phyloP scores from a whole-genome alignment of 2,329 filamentous ascomycete genomes.

The Penicillium sp. region DNA sequence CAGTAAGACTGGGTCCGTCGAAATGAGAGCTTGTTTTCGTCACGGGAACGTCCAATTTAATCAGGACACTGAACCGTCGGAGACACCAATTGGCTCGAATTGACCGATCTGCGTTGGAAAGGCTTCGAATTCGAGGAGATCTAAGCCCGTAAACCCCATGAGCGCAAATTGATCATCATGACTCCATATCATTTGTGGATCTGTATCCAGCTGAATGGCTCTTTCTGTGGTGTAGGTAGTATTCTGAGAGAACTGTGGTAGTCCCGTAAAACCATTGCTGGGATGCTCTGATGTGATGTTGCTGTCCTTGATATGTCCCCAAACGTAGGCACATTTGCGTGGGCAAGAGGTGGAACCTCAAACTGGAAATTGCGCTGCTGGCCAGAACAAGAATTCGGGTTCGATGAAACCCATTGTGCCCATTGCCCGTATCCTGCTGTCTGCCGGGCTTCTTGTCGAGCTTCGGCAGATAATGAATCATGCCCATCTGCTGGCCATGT shows the following conservation, averaged over 20 bases:
- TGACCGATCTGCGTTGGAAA: not conserved
- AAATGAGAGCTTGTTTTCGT: not conserved
- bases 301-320: too few species aligned
- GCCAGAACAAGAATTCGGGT: not conserved
- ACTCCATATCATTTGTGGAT: slow-evolving; percentile 7
- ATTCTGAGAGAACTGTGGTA: too few species aligned
- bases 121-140: slow-evolving; percentile 25
- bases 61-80: too few species aligned
- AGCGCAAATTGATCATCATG: slow-evolving; percentile 32
- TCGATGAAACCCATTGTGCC: not conserved
- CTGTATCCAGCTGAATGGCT: slow-evolving; percentile 16
- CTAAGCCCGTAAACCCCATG: slow-evolving; percentile 35
- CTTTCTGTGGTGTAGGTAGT: slow-evolving; percentile 1
- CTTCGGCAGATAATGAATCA: slow-evolving; percentile 13
- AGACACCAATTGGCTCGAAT: too few species aligned
- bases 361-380: not conserved
- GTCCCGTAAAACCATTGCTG: not conserved
- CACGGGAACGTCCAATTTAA: too few species aligned
- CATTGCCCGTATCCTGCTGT: not conserved
- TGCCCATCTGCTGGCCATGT: slow-evolving; percentile 14
- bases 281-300: not conserved
- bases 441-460: slow-evolving; percentile 11
- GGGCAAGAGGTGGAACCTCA: not conserved
- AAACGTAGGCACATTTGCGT: too few species aligned
- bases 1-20: not conserved